Evolutionary conservation across 257 asterid species (phyloP).

Genomic region (Parsonsia alboflavescens): DNA sequence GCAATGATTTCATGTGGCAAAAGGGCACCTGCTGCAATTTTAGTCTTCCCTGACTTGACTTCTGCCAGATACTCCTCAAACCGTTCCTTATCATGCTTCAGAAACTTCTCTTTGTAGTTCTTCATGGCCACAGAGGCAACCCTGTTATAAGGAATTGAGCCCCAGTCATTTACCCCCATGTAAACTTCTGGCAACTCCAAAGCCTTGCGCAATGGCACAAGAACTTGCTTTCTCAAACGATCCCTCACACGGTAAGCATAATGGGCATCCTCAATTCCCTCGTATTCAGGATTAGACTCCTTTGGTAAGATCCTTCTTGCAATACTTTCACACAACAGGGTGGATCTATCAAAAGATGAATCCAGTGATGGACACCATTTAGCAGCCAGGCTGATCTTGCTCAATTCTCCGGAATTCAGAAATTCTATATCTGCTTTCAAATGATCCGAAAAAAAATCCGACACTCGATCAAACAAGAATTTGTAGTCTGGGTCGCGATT

Average conservation of each 20-base stretch:
- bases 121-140: conserved; percentile 22
- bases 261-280: conserved; percentile 7
- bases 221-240: conserved; percentile 15
- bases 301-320: conserved; percentile 1
- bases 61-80: conserved; percentile 14
- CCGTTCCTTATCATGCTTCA: conserved; percentile 9
- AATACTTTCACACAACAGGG: conserved; percentile 17
- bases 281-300: background rate
- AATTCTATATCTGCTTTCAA: conserved; percentile 12
- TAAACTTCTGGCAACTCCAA: conserved; percentile 19
- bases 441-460: conserved; percentile 1
- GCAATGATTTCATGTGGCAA: conserved; percentile 14
- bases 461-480: conserved; percentile 17
- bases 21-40: conserved; percentile 15
- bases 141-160: conserved; percentile 9
- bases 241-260: conserved; percentile 8
- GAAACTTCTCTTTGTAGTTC: conserved; percentile 11
- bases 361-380: conserved; percentile 22
- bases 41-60: conserved; percentile 11
- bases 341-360: conserved; percentile 19
- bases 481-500: conserved; percentile 5
- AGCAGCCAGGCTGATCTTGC: conserved; percentile 12
- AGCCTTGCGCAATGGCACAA: conserved; percentile 15
- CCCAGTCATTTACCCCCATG: conserved; percentile 14
- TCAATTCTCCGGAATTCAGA: conserved; percentile 3